Conservation (phyloP, 1,284 basidiomycete genomes). For the Leccinum pachyderme region DNA sequence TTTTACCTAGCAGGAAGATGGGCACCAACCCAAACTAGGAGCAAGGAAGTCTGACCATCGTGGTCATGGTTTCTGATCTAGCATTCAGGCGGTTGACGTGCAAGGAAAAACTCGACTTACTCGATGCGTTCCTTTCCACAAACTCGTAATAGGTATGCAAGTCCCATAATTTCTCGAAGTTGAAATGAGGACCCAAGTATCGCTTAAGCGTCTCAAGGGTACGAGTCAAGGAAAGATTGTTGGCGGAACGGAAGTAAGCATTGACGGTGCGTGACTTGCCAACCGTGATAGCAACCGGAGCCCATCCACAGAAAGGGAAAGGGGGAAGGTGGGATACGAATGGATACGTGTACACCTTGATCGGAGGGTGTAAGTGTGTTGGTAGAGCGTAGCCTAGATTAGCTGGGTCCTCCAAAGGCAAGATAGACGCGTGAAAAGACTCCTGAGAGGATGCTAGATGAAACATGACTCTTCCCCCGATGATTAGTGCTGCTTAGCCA, state of each 20-base stretch:
- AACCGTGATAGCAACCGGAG: conserved; percentile 34
- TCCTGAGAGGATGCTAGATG: conserved; percentile 43
- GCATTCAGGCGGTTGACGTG: not conserved
- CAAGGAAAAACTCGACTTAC: conserved; percentile 25
- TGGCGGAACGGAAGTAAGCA: conserved; percentile 40
- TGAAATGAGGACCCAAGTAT: conserved; percentile 42
- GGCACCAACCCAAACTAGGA: not conserved
- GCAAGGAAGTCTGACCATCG: conserved; percentile 35
- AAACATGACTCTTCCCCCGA: conserved; percentile 32
- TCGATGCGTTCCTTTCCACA: conserved; percentile 38
- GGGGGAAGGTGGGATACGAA: conserved; percentile 37
- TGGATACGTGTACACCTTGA: conserved; percentile 40
- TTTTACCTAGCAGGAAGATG: conserved; percentile 34
- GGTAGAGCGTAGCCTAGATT: conserved; percentile 28
- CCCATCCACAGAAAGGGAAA: conserved; percentile 38
- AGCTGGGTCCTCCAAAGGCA: conserved; percentile 28
- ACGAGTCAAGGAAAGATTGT: conserved; percentile 42
- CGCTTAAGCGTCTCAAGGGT: conserved; percentile 39
- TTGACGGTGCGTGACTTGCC: conserved; percentile 29
- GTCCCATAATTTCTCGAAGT: conserved; percentile 46
- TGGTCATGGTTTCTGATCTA: conserved; percentile 42
- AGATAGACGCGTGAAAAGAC: conserved; percentile 35
- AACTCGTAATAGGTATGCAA: conserved; percentile 48
- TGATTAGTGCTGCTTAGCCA: conserved; percentile 1
- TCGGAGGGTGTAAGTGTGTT: conserved; percentile 30